Percentiles rank a stretch among this genome's conserved stretches.
phyloP scores from a whole-genome alignment of 306 rosid species.

The Pterocarpus santalinus region DNA sequence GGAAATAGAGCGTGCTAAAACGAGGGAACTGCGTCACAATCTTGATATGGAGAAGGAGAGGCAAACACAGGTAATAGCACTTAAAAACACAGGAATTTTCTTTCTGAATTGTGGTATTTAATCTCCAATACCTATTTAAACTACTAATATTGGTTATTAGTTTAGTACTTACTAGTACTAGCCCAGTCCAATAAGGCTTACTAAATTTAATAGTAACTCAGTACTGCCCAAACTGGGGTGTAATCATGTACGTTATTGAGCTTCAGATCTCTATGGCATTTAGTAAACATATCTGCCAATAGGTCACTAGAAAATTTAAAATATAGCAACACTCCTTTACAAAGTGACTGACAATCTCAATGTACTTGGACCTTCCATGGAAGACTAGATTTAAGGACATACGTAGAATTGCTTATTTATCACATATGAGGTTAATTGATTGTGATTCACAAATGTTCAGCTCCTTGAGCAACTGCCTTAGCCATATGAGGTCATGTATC shows the following conservation, averaged over 20 bases:
- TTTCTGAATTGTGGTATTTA: constrained; percentile 24
- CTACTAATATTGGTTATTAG: not conserved
- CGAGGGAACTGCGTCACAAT: constrained; percentile 88
- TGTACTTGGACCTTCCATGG: not conserved
- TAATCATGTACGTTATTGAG: constrained; percentile 2
- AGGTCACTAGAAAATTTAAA: not conserved
- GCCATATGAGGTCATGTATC: not conserved
- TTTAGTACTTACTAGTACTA: not conserved
- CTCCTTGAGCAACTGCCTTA: not conserved
- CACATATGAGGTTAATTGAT: not conserved
- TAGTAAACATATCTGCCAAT: not conserved
- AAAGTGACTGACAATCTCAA: not conserved
- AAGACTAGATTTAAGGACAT: not conserved
- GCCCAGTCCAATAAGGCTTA: constrained; percentile 11
- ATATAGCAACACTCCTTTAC: not conserved
- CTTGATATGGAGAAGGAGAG: constrained; percentile 96
- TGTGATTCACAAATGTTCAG: not conserved
- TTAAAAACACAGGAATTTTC: constrained; percentile 1
- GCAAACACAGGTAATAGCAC: constrained; percentile 77
- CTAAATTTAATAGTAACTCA: not conserved
- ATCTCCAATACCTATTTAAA: constrained; percentile 17
- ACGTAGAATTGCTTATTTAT: not conserved
- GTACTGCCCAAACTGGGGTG: not conserved
- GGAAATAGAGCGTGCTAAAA: constrained; percentile 88
- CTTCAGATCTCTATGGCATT: not conserved